phyloP scores from a whole-genome alignment of 192 early-diverging fungal species.

The Funneliformis geosporum region DNA sequence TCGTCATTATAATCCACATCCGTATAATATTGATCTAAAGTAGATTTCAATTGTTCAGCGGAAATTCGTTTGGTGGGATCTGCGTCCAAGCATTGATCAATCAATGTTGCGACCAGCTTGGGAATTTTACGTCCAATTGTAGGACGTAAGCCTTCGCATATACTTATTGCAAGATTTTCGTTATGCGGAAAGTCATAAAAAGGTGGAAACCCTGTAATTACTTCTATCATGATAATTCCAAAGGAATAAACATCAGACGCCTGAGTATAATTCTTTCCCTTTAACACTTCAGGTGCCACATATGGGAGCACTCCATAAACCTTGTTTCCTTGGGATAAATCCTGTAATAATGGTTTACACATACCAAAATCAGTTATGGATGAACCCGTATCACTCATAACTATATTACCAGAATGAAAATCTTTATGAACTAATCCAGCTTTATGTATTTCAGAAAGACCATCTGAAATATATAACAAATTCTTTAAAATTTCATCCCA shows the following conservation, averaged over 20 bases:
- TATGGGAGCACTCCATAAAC: conserved; percentile 41
- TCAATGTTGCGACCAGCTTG: conserved; percentile 30
- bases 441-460: conserved; percentile 39
- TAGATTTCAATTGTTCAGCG: no score
- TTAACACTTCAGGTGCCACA: conserved; percentile 37
- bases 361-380: conserved; percentile 39
- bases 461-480: conserved; percentile 34
- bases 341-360: conserved; percentile 13
- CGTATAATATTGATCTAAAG: no score
- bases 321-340: neutral
- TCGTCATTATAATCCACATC: no score
- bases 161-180: conserved; percentile 20
- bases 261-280: neutral
- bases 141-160: conserved; percentile 36
- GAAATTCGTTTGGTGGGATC: no score
- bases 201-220: conserved; percentile 39
- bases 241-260: conserved; percentile 44
- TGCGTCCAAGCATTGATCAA: conserved; percentile 41
- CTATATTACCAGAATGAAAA: conserved; percentile 46
- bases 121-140: conserved; percentile 38
- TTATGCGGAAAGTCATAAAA: conserved; percentile 37
- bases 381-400: conserved; percentile 31
- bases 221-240: conserved; percentile 47
- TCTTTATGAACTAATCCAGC: conserved; percentile 45
- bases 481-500: neutral